phyloP scores from a whole-genome alignment of 108 stramenopile genomes.

The Stephanodiscus triporus region DNA sequence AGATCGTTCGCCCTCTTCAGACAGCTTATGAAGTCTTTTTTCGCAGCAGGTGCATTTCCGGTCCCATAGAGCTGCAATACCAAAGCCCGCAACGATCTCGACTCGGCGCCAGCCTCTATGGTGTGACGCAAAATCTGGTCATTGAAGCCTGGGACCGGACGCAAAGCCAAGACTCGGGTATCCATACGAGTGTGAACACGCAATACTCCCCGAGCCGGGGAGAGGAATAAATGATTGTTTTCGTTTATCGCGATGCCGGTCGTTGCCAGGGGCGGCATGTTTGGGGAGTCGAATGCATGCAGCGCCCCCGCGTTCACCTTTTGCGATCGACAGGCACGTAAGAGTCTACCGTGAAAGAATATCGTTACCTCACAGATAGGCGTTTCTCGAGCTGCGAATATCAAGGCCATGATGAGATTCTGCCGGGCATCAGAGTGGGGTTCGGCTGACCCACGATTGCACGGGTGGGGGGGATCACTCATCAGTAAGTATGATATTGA shows the following conservation, averaged over 20 bases:
- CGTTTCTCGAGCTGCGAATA: conserved; percentile 82
- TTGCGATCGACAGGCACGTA: conserved; percentile 89
- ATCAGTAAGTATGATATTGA: background rate
- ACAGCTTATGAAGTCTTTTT: conserved; percentile 72
- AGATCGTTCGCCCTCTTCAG: conserved; percentile 66
- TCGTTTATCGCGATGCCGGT: conserved; percentile 89
- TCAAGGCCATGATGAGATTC: conserved; percentile 95
- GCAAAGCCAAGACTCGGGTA: conserved; percentile 81
- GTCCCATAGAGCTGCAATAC: conserved; percentile 97
- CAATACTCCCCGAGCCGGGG: conserved; percentile 76
- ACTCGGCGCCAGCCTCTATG: conserved; percentile 42
- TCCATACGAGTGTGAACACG: conserved; percentile 91
- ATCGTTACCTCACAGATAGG: conserved; percentile 90
- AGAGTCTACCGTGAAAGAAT: conserved; percentile 91
- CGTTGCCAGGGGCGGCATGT: conserved; percentile 89
- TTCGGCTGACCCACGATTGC: conserved; percentile 61
- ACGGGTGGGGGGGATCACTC: no score
- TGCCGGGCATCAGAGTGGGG: conserved; percentile 94
- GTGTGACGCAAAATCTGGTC: conserved; percentile 66
- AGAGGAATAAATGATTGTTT: conserved; percentile 71
- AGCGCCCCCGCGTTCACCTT: conserved; percentile 89
- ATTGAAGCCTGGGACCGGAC: conserved; percentile 95
- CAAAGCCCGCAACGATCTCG: conserved; percentile 67
- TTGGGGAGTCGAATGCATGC: conserved; percentile 94
- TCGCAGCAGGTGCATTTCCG: conserved; percentile 88